phyloP scores from a whole-genome alignment of 2,329 filamentous ascomycete genomes.

The Ophiocordyceps camponoti-leonardi region DNA sequence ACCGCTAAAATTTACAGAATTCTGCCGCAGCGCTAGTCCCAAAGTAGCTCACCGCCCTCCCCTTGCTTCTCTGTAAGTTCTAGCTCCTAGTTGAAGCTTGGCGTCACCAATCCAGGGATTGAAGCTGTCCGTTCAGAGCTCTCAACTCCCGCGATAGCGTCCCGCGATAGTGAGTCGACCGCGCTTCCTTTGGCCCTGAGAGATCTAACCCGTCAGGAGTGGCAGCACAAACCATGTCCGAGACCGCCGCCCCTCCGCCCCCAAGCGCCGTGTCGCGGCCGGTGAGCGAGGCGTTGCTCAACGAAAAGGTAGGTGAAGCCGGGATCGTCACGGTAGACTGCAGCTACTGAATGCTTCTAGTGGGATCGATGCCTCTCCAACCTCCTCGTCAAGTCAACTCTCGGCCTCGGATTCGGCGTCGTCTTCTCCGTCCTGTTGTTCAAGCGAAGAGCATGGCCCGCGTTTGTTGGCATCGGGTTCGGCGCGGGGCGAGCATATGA shows the following conservation, averaged over 20 bases:
- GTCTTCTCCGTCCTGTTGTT: conserved; percentile 97
- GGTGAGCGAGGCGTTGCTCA: conserved; percentile 92
- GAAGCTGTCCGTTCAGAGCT: conserved; percentile 13
- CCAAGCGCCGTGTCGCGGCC: conserved; percentile 58
- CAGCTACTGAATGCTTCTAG: conserved; percentile 25
- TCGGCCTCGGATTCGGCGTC: conserved; percentile 92
- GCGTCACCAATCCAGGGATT: conserved; percentile 13
- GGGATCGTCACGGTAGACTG: background rate
- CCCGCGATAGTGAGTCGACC: conserved; percentile 1
- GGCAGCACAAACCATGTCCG: conserved; percentile 28
- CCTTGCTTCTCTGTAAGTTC: conserved; percentile 13
- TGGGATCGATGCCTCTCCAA: conserved; percentile 99
- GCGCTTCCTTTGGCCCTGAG: too few species aligned
- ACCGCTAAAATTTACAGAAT: conserved; percentile 24
- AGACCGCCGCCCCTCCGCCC: conserved; percentile 30
- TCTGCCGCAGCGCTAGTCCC: conserved; percentile 21
- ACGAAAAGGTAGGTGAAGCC: conserved; percentile 63
- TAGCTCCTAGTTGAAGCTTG: conserved; percentile 19
- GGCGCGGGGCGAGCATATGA: conserved; percentile 94
- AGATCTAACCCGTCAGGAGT: background rate
- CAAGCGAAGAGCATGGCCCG: conserved; percentile 95
- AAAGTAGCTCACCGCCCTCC: conserved; percentile 25
- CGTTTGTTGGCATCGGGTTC: conserved; percentile 87
- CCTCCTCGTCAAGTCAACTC: conserved; percentile 86
- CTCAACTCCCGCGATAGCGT: conserved; percentile 2